phyloP scores from a whole-genome alignment of 495 filamentous ascomycete species.

The Talaromyces ruber region DNA sequence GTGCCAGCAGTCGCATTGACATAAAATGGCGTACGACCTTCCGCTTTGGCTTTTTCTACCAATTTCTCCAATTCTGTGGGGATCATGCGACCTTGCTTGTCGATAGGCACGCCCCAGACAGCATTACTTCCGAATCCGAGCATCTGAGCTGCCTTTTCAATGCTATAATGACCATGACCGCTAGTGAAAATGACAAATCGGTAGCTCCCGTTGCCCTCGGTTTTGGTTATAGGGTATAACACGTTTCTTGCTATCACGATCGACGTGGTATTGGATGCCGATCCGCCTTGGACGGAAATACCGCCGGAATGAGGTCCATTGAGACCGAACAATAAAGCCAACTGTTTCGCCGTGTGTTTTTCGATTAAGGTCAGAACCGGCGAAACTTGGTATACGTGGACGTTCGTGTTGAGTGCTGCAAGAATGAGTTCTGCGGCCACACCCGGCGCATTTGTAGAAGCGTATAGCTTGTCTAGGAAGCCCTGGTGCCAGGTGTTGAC shows the following conservation, averaged over 20 bases:
- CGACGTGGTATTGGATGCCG: conserved; percentile 76
- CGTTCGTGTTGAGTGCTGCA: conserved; percentile 77
- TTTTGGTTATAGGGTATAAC: conserved; percentile 68
- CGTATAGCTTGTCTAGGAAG: conserved; percentile 89
- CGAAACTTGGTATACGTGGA: conserved; percentile 85
- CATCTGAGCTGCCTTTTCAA: conserved; percentile 88
- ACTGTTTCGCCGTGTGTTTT: conserved; percentile 59
- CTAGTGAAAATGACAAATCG: conserved; percentile 82
- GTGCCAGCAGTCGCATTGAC: conserved; percentile 95
- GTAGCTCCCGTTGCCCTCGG: conserved; percentile 52
- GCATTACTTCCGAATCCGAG: conserved; percentile 69
- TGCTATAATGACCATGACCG: conserved; percentile 82
- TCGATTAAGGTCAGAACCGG: conserved; percentile 82
- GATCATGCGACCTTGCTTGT: conserved; percentile 63
- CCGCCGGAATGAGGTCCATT: conserved; percentile 67
- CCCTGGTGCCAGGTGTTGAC: conserved; percentile 98
- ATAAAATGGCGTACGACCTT: conserved; percentile 78
- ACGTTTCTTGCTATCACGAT: conserved; percentile 86
- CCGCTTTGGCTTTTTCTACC: conserved; percentile 46
- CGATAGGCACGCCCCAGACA: conserved; percentile 69
- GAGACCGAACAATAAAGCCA: conserved; percentile 73
- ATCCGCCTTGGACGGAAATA: conserved; percentile 80
- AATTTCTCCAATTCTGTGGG: conserved; percentile 51
- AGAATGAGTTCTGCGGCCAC: conserved; percentile 77
- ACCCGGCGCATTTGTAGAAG: conserved; percentile 76